Conservation (phyloP, 805 yeast species). For the Kazachstania africana region DNA sequence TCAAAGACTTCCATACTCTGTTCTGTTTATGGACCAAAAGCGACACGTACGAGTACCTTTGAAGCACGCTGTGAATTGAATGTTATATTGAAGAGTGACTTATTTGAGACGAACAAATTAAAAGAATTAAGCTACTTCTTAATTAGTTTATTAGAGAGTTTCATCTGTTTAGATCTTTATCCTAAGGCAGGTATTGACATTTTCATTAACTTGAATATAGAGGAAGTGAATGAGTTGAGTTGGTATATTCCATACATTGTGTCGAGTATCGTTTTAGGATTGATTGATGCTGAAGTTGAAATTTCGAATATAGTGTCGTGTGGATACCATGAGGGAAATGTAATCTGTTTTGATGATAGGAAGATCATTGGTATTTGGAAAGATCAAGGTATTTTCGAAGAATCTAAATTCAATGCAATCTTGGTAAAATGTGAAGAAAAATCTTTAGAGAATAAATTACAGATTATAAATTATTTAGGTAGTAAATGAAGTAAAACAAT, state of each 20-base stretch:
- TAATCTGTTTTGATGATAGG: conserved; percentile 42
- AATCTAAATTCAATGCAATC: conserved; percentile 13
- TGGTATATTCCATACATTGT: conserved; percentile 29
- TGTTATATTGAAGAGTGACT: conserved; percentile 33
- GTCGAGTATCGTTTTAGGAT: conserved; percentile 47
- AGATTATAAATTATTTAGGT: conserved; percentile 12
- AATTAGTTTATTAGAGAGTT: conserved; percentile 28
- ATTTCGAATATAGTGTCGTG: conserved; percentile 64
- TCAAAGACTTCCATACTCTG: conserved; percentile 41
- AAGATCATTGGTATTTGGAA: conserved; percentile 54
- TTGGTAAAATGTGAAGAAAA: conserved; percentile 34
- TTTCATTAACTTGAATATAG: conserved; percentile 48
- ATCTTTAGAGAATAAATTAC: conserved; percentile 12
- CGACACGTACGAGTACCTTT: conserved; percentile 57
- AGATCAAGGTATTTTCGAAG: conserved; percentile 22
- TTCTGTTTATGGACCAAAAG: conserved; percentile 81
- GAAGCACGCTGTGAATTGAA: conserved; percentile 53
- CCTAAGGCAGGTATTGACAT: conserved; percentile 86
- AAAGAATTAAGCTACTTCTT: conserved; percentile 34
- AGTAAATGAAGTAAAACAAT: conserved; percentile 2
- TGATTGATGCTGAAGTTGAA: conserved; percentile 79
- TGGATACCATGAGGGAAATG: conserved; percentile 35
- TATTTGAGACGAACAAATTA: conserved; percentile 15
- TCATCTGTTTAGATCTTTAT: conserved; percentile 47
- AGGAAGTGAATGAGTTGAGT: conserved; percentile 6